Percentiles rank a stretch among this genome's conserved stretches.
Conservation (phyloP, 2,329 filamentous ascomycete species). For the Penicillium digitatum region DNA sequence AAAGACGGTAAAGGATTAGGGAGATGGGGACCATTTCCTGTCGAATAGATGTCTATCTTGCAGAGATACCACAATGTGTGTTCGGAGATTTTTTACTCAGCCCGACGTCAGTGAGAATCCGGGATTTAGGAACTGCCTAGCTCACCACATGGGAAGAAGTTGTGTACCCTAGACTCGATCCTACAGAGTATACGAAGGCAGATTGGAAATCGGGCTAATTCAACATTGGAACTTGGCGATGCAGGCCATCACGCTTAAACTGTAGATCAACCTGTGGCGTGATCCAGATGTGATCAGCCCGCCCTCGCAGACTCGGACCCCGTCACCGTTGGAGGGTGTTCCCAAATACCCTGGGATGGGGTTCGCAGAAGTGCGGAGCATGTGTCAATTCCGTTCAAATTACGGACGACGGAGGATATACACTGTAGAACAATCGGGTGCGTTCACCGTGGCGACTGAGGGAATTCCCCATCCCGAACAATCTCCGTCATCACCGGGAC, state of each 20-base stretch:
- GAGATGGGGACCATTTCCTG: neutral
- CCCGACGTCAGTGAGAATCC: neutral
- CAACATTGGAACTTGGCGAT: conserved; percentile 1
- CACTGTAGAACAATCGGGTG: no score
- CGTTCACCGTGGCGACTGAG: conserved; percentile 4
- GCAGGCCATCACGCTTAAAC: conserved; percentile 9
- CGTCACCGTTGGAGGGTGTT: neutral
- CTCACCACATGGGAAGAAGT: conserved; percentile 8
- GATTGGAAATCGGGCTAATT: neutral
- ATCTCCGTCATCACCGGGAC: conserved; percentile 4
- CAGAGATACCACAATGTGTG: conserved; percentile 14
- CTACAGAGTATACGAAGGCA: neutral
- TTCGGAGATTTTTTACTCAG: neutral
- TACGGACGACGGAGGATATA: no score
- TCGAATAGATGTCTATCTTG: conserved; percentile 17
- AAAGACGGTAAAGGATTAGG: conserved; percentile 39
- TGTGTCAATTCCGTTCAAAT: neutral
- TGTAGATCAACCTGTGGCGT: neutral
- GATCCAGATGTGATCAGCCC: conserved; percentile 5
- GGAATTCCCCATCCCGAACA: conserved; percentile 8
- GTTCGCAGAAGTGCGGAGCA: neutral
- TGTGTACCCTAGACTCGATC: neutral
- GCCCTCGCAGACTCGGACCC: neutral
- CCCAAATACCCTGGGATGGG: neutral
- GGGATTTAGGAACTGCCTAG: conserved; percentile 1